These are phyloP conservation scores for Russula lepida DNA, from an alignment of 768 basidiomycete species.

Conservation along the genomic window DNA sequence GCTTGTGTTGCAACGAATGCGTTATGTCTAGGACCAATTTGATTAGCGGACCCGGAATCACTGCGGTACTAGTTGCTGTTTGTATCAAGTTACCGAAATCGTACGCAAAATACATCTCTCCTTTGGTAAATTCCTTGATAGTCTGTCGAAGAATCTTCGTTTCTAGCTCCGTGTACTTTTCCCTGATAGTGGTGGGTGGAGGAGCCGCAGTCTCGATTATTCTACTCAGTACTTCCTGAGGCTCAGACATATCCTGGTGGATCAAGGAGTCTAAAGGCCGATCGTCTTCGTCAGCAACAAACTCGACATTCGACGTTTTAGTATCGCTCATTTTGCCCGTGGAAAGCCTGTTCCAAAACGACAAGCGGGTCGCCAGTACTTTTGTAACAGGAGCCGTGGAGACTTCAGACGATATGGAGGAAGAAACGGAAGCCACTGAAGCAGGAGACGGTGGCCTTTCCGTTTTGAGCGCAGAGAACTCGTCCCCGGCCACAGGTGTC, in stretches of 20 bases:
- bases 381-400: slow-evolving; percentile 47
- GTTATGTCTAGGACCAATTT: slow-evolving; percentile 52
- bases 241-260: slow-evolving; percentile 25
- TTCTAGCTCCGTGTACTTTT: slow-evolving; percentile 69
- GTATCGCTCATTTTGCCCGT: slow-evolving; percentile 27
- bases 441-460: slow-evolving; percentile 23
- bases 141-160: slow-evolving; percentile 75
- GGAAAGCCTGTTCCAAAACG: slow-evolving; percentile 65
- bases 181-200: slow-evolving; percentile 52
- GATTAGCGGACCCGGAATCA: background rate
- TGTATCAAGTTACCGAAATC: slow-evolving; percentile 53
- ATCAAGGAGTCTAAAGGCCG: slow-evolving; percentile 19
- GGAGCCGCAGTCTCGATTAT: slow-evolving; percentile 57
- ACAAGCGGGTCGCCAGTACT: slow-evolving; percentile 54
- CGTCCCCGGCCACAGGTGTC: slow-evolving; percentile 28
- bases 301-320: background rate
- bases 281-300: slow-evolving; percentile 15
- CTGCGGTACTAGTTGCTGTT: slow-evolving; percentile 4
- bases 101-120: slow-evolving; percentile 87
- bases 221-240: slow-evolving; percentile 44
- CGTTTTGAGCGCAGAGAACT: slow-evolving; percentile 18
- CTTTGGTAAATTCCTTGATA: slow-evolving; percentile 67
- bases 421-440: slow-evolving; percentile 38
- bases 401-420: slow-evolving; percentile 44
- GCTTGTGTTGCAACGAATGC: slow-evolving; percentile 74